phyloP scores from a whole-genome alignment of 2,329 filamentous ascomycete genomes.

The Fusarium neocosmosporiellum region DNA sequence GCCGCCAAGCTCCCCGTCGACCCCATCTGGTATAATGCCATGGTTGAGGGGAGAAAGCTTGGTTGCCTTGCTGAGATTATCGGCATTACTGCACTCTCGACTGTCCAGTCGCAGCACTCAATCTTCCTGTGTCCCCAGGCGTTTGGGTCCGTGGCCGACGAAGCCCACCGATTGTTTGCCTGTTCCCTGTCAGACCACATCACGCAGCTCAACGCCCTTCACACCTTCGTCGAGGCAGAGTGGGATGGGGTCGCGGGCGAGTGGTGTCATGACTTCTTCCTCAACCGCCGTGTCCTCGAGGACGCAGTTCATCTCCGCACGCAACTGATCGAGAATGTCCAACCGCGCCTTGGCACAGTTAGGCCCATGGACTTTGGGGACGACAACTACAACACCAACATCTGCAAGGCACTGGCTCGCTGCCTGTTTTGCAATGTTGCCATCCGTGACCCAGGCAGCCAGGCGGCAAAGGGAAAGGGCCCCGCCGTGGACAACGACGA shows the following conservation, averaged over 20 bases:
- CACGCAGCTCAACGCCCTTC: not conserved
- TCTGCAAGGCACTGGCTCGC: not conserved
- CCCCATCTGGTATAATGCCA: slow-evolving; percentile 5
- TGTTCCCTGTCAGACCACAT: not conserved
- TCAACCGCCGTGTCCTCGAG: not conserved
- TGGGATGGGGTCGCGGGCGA: not conserved
- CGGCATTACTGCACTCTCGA: not conserved
- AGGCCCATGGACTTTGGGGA: not conserved
- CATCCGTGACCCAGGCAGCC: not conserved
- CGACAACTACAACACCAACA: not conserved
- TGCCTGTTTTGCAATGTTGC: not conserved
- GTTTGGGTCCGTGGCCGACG: not conserved
- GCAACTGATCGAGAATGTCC: not conserved
- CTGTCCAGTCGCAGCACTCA: not conserved
- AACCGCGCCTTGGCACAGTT: not conserved
- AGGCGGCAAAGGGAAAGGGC: not conserved
- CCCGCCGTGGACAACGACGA: not conserved
- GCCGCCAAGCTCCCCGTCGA: slow-evolving; percentile 6
- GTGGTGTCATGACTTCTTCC: not conserved
- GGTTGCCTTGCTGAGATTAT: slow-evolving; percentile 1
- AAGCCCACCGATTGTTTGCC: not conserved
- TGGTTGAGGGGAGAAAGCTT: not conserved
- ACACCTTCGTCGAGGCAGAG: not conserved
- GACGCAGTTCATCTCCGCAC: not conserved
- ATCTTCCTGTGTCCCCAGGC: not conserved